phyloP scores from a whole-genome alignment of 2,329 filamentous ascomycete species.

The Fusarium sp. region DNA sequence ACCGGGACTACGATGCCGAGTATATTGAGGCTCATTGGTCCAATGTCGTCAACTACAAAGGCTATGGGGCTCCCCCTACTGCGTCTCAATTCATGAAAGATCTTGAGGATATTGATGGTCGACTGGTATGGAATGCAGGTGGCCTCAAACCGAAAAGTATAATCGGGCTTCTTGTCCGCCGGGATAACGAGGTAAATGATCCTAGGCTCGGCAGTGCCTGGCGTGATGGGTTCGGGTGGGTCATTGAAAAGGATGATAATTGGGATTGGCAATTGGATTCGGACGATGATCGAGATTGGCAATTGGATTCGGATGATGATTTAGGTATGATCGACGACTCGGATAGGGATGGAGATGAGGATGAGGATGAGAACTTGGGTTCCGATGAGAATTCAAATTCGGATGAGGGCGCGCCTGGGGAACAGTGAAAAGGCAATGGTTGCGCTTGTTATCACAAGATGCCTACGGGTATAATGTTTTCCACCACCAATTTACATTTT shows the following conservation, averaged over 20 bases:
- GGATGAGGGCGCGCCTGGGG: fast-evolving
- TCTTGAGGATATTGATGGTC: no score
- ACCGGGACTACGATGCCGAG: background rate
- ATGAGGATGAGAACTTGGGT: no score
- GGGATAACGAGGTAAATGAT: background rate
- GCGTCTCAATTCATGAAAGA: background rate
- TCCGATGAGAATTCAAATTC: no score
- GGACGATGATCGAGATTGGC: no score
- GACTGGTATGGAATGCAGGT: no score
- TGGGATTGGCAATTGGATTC: no score
- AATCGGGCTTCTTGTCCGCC: background rate
- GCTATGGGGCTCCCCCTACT: no score
- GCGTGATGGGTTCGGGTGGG: no score
- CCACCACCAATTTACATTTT: background rate
- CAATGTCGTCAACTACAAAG: background rate
- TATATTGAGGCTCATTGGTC: background rate
- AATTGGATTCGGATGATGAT: no score
- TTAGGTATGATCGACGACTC: no score
- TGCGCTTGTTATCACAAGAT: fast-evolving
- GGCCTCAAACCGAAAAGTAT: background rate
- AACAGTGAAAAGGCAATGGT: background rate
- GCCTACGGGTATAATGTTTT: background rate
- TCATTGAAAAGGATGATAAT: no score
- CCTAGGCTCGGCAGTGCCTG: background rate
- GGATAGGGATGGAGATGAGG: no score